Conservation (phyloP, 192 early-diverging fungal species). For the Backusella tarrabulga region DNA sequence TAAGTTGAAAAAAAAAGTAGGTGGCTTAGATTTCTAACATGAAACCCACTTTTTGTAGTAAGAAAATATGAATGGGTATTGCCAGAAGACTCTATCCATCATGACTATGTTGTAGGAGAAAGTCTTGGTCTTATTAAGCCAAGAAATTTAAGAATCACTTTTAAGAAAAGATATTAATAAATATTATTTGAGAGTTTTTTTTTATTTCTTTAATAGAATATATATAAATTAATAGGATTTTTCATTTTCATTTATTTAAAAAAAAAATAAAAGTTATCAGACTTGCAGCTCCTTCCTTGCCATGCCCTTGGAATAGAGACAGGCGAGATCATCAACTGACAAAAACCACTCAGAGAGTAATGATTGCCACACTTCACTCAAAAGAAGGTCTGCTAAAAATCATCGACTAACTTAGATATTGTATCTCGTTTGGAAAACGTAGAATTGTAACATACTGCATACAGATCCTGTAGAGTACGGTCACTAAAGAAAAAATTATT, state of each 20-base stretch:
- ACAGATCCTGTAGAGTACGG: conserved; percentile 38
- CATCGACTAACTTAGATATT: conserved; percentile 30
- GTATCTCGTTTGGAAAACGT: conserved; percentile 33
- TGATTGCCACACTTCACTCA: conserved; percentile 32
- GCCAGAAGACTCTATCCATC: conserved; percentile 21
- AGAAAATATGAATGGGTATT: conserved; percentile 25
- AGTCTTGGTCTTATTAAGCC: conserved; percentile 17
- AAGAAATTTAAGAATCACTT: neutral
- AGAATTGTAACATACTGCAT: conserved; percentile 32
- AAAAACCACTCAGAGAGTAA: conserved; percentile 14
- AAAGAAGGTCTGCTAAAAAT: conserved; percentile 27
- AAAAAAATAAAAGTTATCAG: conserved; percentile 27
- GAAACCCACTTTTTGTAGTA: conserved; percentile 4
- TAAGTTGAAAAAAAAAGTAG: neutral
- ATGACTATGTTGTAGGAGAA: neutral
- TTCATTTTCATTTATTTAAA: conserved; percentile 5
- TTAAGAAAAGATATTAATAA: conserved; percentile 16
- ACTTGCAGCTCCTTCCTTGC: conserved; percentile 27
- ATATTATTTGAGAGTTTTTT: too few species aligned
- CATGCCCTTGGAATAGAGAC: conserved; percentile 34
- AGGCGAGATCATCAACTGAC: conserved; percentile 36
- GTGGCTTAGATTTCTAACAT: conserved; percentile 1
- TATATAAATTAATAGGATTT: too few species aligned
- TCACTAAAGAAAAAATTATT: conserved; percentile 28
- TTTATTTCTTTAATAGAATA: too few species aligned